A percentile compares a stretch with the other conserved stretches of the same genome.
These are phyloP conservation scores for Penicillium sp. DNA, from an alignment of 2,329 filamentous ascomycete species.

Conservation along the genomic window DNA sequence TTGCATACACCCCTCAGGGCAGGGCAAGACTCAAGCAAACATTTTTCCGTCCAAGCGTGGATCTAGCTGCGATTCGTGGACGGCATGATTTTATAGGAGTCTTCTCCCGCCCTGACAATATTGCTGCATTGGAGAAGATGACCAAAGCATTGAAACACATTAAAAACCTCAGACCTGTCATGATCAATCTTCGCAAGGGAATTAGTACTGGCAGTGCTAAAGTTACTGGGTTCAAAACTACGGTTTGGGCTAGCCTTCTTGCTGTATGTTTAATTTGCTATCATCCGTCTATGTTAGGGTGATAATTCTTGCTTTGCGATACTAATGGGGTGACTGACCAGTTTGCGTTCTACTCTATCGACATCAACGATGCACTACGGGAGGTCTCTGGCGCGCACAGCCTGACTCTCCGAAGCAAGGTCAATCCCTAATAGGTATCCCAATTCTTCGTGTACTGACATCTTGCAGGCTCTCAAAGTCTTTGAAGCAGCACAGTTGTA, in stretches of 20 bases:
- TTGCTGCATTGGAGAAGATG: conserved; percentile 54
- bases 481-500: conserved; percentile 61
- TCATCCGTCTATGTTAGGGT: no score
- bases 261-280: conserved; percentile 37
- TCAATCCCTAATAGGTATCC: conserved; percentile 18
- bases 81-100: conserved; percentile 68
- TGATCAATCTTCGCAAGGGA: conserved; percentile 74
- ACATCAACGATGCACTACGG: conserved; percentile 63
- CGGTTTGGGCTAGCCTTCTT: conserved; percentile 70
- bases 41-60: conserved; percentile 74
- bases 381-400: conserved; percentile 55
- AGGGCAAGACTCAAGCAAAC: conserved; percentile 70
- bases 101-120: conserved; percentile 68
- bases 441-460: not conserved
- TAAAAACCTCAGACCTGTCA: conserved; percentile 68
- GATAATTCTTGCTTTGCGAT: not conserved
- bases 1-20: conserved; percentile 77
- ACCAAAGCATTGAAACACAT: conserved; percentile 64
- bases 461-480: conserved; percentile 53
- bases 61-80: conserved; percentile 65
- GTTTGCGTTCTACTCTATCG: conserved; percentile 70
- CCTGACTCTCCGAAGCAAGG: conserved; percentile 56
- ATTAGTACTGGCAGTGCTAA: conserved; percentile 56
- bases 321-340: conserved; percentile 32
- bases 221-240: conserved; percentile 58